Conservation (phyloP, 768 basidiomycete species). For the Kockovaella imperatae region DNA sequence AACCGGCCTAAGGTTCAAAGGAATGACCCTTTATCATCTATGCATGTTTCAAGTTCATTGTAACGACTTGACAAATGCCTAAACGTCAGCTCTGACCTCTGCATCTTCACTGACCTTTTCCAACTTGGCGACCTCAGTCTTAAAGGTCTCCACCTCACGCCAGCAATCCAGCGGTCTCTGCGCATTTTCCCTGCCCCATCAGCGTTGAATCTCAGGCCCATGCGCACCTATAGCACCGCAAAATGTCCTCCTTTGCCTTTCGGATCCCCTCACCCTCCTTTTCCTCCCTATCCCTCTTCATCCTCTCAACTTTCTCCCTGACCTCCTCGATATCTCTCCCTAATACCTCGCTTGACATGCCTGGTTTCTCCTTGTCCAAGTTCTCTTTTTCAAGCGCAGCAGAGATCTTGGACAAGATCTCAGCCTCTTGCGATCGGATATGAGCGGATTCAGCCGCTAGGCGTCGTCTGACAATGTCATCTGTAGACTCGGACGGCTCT, state of each 20-base stretch:
- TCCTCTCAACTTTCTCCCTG: constrained; percentile 42
- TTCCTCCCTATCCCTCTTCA: constrained; percentile 24
- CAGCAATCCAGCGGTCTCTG: constrained; percentile 45
- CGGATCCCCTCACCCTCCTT: constrained; percentile 35
- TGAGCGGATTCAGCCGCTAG: constrained; percentile 40
- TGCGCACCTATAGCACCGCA: constrained; percentile 44
- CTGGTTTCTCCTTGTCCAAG: constrained; percentile 40
- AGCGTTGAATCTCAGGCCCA: background rate
- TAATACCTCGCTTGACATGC: constrained; percentile 37
- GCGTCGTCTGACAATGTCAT: constrained; percentile 34
- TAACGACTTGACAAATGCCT: constrained; percentile 39
- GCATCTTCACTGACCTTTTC: constrained; percentile 44
- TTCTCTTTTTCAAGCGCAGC: constrained; percentile 46
- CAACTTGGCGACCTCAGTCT: constrained; percentile 41
- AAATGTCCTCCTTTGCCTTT: constrained; percentile 33
- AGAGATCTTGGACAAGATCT: constrained; percentile 39
- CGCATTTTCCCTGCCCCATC: constrained; percentile 30
- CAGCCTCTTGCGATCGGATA: constrained; percentile 38
- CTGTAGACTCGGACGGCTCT: constrained; percentile 9
- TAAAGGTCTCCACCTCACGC: constrained; percentile 44
- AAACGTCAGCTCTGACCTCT: constrained; percentile 4
- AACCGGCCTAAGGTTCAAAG: background rate
- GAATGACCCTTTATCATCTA: background rate
- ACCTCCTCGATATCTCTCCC: constrained; percentile 45
- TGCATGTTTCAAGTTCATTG: constrained; percentile 21